Base-by-base conservation (phyloP, 306 rosid species). In the Hippophae gyantsensis region DNA sequence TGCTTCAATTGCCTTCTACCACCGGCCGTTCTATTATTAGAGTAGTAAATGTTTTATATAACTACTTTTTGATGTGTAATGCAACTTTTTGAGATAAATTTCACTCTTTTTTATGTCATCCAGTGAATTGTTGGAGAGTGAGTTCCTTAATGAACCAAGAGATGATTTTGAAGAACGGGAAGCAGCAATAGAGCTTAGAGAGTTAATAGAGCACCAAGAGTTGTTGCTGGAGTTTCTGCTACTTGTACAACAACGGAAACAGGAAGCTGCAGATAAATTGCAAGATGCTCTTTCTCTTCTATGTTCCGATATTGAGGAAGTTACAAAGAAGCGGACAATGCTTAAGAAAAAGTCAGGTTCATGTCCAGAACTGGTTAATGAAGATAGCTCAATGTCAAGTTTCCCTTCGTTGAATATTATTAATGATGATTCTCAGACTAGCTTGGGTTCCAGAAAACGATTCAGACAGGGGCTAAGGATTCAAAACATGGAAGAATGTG, bases 61-160 rank as follows among this genome's bases (percentile, higher is more conserved):
- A 32, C 38, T 32, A 32, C 38, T 47, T 38, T 64, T 5, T 55
- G 44, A 41, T 49, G 42, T 51, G 58, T 10, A 52, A 44, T 25
- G 50, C 43, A 69, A 52, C 59, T 48, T 60, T 18, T 18, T 10
- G 18, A 48, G 10, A 56, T 43, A 14, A 62, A 49, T 61, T 54
- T 47, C 61, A 7, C 61, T 32, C 42, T 59, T 44, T 70, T 72
- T 70, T 55, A 69, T 78, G 72, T 38, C 66, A 57, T 72, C 48
- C 94, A 92, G 99, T 61, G 97, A 93, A 50, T 80, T 93, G 76
- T 77, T 86, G 73, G 82, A 82, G 63, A 88, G 95, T 6, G 86
- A 80, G 52, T 86, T 93, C 79, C 94, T 93, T 50, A 88, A 80
- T 65, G 84, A 88, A 68, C 85, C 86, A 32, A 77, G 90, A 75